phyloP scores from a whole-genome alignment of 2,329 filamentous ascomycete genomes.

The Sporothrix humicola region DNA sequence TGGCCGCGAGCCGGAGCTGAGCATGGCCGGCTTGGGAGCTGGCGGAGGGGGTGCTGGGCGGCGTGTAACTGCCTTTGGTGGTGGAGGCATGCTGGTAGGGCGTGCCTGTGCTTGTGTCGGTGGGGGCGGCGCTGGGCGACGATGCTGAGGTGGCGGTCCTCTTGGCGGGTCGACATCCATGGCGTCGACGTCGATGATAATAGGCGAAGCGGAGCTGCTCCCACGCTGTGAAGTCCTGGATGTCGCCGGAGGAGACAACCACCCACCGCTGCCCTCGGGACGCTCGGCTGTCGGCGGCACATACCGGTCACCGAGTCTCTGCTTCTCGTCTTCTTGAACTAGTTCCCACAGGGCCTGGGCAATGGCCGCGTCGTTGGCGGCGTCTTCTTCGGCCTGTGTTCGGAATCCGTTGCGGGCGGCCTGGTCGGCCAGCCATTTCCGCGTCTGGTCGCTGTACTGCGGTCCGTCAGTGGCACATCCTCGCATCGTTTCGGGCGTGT shows the following conservation, averaged over 20 bases:
- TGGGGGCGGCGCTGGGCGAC: slow-evolving; percentile 17
- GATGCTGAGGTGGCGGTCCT: slow-evolving; percentile 7
- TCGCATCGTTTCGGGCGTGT: slow-evolving; percentile 59
- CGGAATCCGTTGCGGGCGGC: slow-evolving; percentile 72
- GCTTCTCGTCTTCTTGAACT: slow-evolving; percentile 75
- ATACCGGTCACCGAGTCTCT: slow-evolving; percentile 61
- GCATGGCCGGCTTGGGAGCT: background rate
- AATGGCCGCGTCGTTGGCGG: slow-evolving; percentile 86
- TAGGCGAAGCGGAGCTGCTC: slow-evolving; percentile 3
- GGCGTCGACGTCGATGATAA: slow-evolving; percentile 33
- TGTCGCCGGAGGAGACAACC: slow-evolving; percentile 38
- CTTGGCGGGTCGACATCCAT: background rate
- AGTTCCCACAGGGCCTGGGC: slow-evolving; percentile 85
- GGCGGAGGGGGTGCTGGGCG: slow-evolving; percentile 3
- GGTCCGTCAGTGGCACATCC: slow-evolving; percentile 74
- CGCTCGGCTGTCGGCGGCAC: slow-evolving; percentile 56
- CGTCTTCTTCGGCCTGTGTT: slow-evolving; percentile 85
- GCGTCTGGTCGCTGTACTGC: slow-evolving; percentile 35
- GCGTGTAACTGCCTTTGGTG: background rate
- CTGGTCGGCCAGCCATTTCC: slow-evolving; percentile 35
- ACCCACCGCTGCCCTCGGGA: slow-evolving; percentile 54
- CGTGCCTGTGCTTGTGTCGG: background rate
- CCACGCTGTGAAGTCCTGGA: background rate
- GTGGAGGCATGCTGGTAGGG: background rate
- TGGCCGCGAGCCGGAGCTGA: slow-evolving; percentile 4